phyloP scores from a whole-genome alignment of 1,139 yeast species.

The Suhomyces wounanorum region DNA sequence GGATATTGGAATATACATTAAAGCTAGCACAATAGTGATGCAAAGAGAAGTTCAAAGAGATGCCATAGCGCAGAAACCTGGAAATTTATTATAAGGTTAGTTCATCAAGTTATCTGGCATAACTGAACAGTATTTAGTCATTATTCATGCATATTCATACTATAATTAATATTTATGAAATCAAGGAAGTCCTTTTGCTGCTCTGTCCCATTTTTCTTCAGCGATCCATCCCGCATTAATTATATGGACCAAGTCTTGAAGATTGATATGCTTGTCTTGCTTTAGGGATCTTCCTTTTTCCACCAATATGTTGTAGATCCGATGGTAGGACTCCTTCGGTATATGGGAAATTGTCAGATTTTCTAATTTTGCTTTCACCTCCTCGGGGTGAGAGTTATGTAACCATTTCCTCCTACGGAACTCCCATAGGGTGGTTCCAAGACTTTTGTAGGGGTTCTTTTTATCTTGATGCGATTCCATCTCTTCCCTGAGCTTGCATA shows the following conservation, averaged over 20 bases:
- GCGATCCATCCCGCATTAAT: conserved; percentile 73
- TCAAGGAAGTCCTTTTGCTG: conserved; percentile 47
- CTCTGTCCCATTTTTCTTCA: conserved; percentile 64
- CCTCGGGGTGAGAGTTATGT: conserved; percentile 19
- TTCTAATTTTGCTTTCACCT: conserved; percentile 16
- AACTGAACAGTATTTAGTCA: background rate
- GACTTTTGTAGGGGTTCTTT: conserved; percentile 9
- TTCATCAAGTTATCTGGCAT: background rate
- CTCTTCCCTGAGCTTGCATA: conserved; percentile 30
- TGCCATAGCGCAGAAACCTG: background rate
- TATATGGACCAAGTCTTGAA: conserved; percentile 59
- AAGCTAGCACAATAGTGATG: conserved; percentile 10
- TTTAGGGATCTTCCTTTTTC: conserved; percentile 58
- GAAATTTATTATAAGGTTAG: background rate
- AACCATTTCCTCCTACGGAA: conserved; percentile 62
- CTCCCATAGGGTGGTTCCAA: conserved; percentile 62
- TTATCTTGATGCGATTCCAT: conserved; percentile 19
- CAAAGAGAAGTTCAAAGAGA: background rate
- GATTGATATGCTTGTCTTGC: conserved; percentile 52
- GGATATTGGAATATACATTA: conserved; percentile 26
- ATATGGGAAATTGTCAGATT: conserved; percentile 39
- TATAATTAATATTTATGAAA: background rate
- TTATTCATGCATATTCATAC: background rate
- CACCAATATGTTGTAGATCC: conserved; percentile 58
- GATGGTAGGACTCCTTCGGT: conserved; percentile 51